Evolutionary conservation across 2,329 filamentous ascomycete species (phyloP).

Genomic region (Aspergillus sp.): DNA sequence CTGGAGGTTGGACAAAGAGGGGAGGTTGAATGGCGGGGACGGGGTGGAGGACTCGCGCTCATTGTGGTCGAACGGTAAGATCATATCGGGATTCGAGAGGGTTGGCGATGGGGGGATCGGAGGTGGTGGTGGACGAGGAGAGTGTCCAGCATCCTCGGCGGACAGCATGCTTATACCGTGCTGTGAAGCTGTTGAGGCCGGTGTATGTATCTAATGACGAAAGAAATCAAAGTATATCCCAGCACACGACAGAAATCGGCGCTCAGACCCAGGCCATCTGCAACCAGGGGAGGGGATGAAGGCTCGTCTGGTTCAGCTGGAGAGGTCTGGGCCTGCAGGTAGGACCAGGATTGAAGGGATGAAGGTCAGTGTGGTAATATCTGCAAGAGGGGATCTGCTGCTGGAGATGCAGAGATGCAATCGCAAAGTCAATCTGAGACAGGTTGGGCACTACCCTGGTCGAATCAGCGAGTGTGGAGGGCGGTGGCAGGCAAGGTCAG

Average conservation of each 20-base stretch:
- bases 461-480: background rate
- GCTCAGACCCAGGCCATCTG: slow-evolving; percentile 15
- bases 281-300: background rate
- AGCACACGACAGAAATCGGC: slow-evolving; percentile 1
- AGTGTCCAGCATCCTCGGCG: slow-evolving; percentile 19
- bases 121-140: slow-evolving; percentile 17
- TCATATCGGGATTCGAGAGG: slow-evolving; percentile 92
- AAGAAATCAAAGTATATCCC: background rate
- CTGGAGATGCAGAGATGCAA: slow-evolving; percentile 5
- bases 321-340: slow-evolving; percentile 4
- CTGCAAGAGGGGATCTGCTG: slow-evolving; percentile 1
- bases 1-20: slow-evolving; percentile 45
- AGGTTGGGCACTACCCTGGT: background rate
- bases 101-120: slow-evolving; percentile 71
- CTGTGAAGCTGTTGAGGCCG: slow-evolving; percentile 6
- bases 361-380: slow-evolving; percentile 3
- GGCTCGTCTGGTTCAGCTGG: slow-evolving; percentile 2
- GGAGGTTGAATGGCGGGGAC: slow-evolving; percentile 56
- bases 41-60: slow-evolving; percentile 49
- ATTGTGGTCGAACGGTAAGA: slow-evolving; percentile 73
- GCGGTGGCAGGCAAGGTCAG: background rate
- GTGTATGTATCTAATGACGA: background rate
- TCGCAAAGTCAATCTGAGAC: slow-evolving; percentile 14
- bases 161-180: slow-evolving; percentile 12
- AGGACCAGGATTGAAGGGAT: slow-evolving; percentile 10